Evolutionary conservation across 2,329 filamentous ascomycete genomes (phyloP).

Genomic region (Cercospora janseana): DNA sequence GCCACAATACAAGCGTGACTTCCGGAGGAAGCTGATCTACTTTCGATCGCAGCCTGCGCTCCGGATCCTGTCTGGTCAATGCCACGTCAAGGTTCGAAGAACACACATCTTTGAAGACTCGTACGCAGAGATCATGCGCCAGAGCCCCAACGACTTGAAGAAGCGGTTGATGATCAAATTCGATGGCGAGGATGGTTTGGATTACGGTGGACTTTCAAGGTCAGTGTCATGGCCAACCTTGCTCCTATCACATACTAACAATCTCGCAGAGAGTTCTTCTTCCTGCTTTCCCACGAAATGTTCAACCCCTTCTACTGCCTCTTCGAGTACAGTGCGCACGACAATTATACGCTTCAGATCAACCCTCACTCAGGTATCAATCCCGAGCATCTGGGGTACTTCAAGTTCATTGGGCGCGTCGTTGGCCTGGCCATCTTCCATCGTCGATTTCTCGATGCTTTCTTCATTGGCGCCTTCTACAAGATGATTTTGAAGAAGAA

Average conservation of each 20-base stretch:
- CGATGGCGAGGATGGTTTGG: constrained; percentile 93
- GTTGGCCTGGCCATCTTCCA: constrained; percentile 98
- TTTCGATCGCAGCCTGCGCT: constrained; percentile 97
- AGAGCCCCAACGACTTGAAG: constrained; percentile 93
- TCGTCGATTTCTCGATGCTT: constrained; percentile 92
- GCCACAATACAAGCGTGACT: constrained; percentile 98
- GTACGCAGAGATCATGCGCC: constrained; percentile 96
- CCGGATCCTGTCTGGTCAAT: constrained; percentile 92
- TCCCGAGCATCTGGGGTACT: constrained; percentile 98
- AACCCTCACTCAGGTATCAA: constrained; percentile 99
- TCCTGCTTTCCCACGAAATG: constrained; percentile 98
- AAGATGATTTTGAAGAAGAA: constrained; percentile 98
- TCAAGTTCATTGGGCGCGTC: constrained; percentile 98
- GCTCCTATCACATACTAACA: constrained; percentile 31
- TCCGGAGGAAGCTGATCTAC: constrained; percentile 96
- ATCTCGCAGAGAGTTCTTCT: constrained; percentile 83
- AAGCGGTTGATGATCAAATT: constrained; percentile 99
- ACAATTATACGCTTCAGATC: constrained; percentile 99
- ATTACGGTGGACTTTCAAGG: constrained; percentile 93
- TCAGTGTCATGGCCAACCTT: constrained; percentile 38
- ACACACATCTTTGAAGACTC: constrained; percentile 99
- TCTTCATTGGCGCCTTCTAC: constrained; percentile 98
- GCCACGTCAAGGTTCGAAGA: constrained; percentile 94
- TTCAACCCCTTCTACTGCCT: constrained; percentile 99
- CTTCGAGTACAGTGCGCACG: constrained; percentile 98